Conservation (phyloP, 1,284 basidiomycete species). For the Anthracocystis walkeri region DNA sequence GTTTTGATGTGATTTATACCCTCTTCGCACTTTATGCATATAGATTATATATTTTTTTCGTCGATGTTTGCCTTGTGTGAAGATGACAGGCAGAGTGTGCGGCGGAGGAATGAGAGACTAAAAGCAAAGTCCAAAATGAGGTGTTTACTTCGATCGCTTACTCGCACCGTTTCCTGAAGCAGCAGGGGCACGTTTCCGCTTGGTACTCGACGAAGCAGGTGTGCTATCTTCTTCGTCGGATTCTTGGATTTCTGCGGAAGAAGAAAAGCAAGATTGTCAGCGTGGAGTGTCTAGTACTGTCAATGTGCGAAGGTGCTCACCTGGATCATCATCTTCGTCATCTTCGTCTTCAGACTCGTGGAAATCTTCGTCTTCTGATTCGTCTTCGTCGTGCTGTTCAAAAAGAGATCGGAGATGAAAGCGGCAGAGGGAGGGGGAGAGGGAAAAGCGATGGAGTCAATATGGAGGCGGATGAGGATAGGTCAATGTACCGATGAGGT, state of each 20-base stretch:
- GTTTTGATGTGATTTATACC: too few relatives aligned
- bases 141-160: constrained; percentile 13
- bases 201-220: constrained; percentile 25
- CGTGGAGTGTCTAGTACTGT: not conserved
- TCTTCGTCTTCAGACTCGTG: constrained; percentile 39
- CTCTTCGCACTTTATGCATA: too few relatives aligned
- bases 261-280: not conserved
- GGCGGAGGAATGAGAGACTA: not conserved
- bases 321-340: constrained; percentile 40
- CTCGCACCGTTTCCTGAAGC: not conserved
- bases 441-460: too few relatives aligned
- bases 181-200: constrained; percentile 18
- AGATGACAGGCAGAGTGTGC: not conserved
- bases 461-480: too few relatives aligned
- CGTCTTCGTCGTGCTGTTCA: constrained; percentile 29
- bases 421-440: too few relatives aligned
- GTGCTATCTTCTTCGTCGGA: constrained; percentile 39
- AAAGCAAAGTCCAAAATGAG: not conserved
- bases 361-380: constrained; percentile 40
- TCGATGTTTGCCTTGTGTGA: not conserved
- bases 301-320: constrained; percentile 9
- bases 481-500: too few relatives aligned
- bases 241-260: constrained; percentile 31
- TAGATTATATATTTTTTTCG: too few relatives aligned
- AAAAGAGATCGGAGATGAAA: not conserved